A percentile compares a stretch with the other conserved stretches of the same genome.
Conservation (phyloP, 2,329 filamentous ascomycete species). For the Cladophialophora yegresii region DNA sequence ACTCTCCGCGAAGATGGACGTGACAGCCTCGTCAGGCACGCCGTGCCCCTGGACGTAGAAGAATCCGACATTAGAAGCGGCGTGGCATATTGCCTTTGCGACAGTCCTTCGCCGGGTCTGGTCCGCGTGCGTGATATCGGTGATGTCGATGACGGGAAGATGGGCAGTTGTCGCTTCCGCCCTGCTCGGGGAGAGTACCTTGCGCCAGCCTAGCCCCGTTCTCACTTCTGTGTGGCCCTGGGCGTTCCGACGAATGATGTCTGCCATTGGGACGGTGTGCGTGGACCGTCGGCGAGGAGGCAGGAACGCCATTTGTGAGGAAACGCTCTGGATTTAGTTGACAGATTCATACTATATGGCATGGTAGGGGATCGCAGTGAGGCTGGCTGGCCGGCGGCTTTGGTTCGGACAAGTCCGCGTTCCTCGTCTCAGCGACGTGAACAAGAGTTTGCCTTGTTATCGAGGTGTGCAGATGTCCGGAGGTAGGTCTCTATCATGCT, state of each 20-base stretch:
- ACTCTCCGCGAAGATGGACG: conserved; percentile 20
- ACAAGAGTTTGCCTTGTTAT: neutral
- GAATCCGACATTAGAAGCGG: conserved; percentile 54
- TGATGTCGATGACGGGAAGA: conserved; percentile 59
- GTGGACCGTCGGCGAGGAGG: neutral
- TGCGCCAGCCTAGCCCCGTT: conserved; percentile 29
- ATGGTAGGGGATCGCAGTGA: neutral
- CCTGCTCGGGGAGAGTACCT: conserved; percentile 13
- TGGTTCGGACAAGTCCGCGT: conserved; percentile 5
- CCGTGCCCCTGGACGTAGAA: conserved; percentile 54
- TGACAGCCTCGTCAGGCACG: conserved; percentile 43
- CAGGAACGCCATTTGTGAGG: neutral
- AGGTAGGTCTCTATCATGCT: neutral
- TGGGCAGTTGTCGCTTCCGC: conserved; percentile 40
- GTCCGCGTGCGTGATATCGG: conserved; percentile 42
- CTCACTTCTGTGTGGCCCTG: conserved; percentile 25
- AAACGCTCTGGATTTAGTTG: neutral
- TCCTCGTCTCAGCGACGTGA: too few species aligned
- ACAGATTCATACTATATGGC: neutral
- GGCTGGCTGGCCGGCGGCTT: neutral
- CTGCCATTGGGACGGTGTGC: conserved; percentile 16
- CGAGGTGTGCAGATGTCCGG: conserved; percentile 7
- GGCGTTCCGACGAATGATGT: conserved; percentile 15
- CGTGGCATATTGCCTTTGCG: conserved; percentile 48
- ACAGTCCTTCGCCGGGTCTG: conserved; percentile 44